These are phyloP conservation scores for Colletotrichum phormii DNA, from an alignment of 2,329 filamentous ascomycete species.

Conservation along the genomic window DNA sequence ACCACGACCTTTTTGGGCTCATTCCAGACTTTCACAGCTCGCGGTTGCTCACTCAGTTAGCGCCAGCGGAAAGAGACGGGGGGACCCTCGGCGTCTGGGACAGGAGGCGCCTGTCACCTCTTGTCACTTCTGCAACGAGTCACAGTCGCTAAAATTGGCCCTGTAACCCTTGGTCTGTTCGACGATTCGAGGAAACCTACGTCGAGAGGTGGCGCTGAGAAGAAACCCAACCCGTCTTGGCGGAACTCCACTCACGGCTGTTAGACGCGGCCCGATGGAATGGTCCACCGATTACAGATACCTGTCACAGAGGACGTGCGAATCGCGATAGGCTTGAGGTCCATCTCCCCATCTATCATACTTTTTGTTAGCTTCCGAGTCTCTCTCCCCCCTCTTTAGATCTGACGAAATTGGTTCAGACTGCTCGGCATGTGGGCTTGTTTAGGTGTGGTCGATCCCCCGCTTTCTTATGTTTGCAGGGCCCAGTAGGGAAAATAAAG, in stretches of 20 bases:
- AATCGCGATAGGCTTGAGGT: background rate
- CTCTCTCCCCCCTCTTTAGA: background rate
- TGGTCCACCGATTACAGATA: background rate
- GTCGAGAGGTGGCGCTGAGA: background rate
- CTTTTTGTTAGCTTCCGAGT: background rate
- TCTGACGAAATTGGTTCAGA: background rate
- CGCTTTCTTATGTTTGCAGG: background rate
- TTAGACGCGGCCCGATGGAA: background rate
- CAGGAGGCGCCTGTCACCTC: background rate
- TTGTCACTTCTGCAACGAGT: background rate
- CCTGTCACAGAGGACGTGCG: background rate
- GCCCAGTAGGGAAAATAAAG: background rate
- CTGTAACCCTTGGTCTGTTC: background rate
- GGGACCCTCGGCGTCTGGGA: conserved; percentile 25
- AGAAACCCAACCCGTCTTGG: background rate
- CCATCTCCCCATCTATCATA: background rate
- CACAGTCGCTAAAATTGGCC: background rate
- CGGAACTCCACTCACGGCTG: conserved; percentile 1
- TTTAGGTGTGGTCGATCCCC: background rate
- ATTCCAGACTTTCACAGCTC: background rate
- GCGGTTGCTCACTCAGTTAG: background rate
- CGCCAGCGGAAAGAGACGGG: background rate
- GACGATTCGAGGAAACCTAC: no score
- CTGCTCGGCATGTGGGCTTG: background rate
- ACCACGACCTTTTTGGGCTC: background rate